Evolutionary conservation across 805 yeast genomes (phyloP).

Genomic region (Starmerella roubikii): DNA sequence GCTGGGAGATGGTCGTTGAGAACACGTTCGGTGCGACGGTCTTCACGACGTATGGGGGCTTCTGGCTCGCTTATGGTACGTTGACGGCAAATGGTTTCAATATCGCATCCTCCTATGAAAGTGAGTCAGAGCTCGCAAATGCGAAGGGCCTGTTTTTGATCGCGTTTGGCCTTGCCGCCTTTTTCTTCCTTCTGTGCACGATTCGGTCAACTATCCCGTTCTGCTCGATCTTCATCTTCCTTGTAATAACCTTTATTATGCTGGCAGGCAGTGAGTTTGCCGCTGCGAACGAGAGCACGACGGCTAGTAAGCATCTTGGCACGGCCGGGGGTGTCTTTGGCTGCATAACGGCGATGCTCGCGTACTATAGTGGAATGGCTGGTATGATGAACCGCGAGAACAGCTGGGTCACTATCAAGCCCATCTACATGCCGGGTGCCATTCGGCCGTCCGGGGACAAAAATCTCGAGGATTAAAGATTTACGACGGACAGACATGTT

Average conservation of each 20-base stretch:
- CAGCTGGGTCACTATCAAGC: constrained; percentile 42
- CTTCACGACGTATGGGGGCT: constrained; percentile 38
- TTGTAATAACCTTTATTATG: constrained; percentile 42
- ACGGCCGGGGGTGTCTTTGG: constrained; percentile 56
- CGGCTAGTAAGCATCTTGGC: constrained; percentile 28
- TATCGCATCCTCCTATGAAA: constrained; percentile 32
- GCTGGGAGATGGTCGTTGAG: constrained; percentile 53
- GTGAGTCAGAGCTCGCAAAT: constrained; percentile 24
- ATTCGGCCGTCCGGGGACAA: too few species aligned
- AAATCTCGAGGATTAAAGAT: too few species aligned
- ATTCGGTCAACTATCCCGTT: constrained; percentile 53
- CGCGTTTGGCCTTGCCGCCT: constrained; percentile 53
- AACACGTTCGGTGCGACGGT: constrained; percentile 52
- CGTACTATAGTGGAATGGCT: constrained; percentile 52
- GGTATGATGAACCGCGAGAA: constrained; percentile 47
- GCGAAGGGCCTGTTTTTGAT: constrained; percentile 48
- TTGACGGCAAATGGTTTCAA: constrained; percentile 40
- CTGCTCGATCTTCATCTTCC: constrained; percentile 40
- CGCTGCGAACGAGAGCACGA: constrained; percentile 5
- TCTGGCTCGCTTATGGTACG: constrained; percentile 54
- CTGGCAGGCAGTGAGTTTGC: constrained; percentile 40
- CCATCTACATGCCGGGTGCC: constrained; percentile 38
- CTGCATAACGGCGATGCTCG: constrained; percentile 39
- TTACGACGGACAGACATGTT: too few species aligned
- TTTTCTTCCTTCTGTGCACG: constrained; percentile 40